Evolutionary conservation across 2,329 filamentous ascomycete species (phyloP).

Genomic region (Clathrospora elynae): DNA sequence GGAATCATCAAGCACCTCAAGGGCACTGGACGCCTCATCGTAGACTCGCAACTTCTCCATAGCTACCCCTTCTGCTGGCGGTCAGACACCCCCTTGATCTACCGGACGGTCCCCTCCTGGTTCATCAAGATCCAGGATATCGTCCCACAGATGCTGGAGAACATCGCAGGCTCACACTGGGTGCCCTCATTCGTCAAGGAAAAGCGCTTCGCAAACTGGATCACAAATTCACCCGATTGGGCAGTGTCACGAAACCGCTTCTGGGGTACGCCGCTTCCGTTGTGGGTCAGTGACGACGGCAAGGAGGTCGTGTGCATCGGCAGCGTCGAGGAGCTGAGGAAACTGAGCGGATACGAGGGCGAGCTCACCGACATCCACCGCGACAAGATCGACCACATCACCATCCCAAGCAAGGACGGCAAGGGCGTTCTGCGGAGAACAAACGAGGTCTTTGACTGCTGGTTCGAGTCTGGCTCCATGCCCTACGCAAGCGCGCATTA

Average conservation of each 20-base stretch:
- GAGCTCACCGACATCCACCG: conserved; percentile 86
- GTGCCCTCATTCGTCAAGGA: conserved; percentile 90
- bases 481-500: conserved; percentile 91
- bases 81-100: conserved; percentile 93
- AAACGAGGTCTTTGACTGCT: conserved; percentile 93
- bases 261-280: conserved; percentile 90
- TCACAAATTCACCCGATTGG: conserved; percentile 89
- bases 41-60: conserved; percentile 86
- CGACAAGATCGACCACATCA: conserved; percentile 91
- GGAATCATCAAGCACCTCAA: conserved; percentile 90
- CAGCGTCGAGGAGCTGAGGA: conserved; percentile 80
- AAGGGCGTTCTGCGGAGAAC: conserved; percentile 81
- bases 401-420: conserved; percentile 86
- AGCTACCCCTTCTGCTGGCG: conserved; percentile 93
- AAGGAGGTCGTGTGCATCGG: conserved; percentile 87
- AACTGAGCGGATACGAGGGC: conserved; percentile 83
- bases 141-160: conserved; percentile 86
- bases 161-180: conserved; percentile 89
- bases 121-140: conserved; percentile 87
- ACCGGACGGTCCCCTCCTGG: conserved; percentile 90
- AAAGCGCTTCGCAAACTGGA: conserved; percentile 89
- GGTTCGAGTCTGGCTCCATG: conserved; percentile 97
- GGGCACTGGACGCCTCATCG: conserved; percentile 73
- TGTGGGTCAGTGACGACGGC: conserved; percentile 90
- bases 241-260: conserved; percentile 93